Conservation (phyloP, 306 rosid species). For the Canavalia gladiata region DNA sequence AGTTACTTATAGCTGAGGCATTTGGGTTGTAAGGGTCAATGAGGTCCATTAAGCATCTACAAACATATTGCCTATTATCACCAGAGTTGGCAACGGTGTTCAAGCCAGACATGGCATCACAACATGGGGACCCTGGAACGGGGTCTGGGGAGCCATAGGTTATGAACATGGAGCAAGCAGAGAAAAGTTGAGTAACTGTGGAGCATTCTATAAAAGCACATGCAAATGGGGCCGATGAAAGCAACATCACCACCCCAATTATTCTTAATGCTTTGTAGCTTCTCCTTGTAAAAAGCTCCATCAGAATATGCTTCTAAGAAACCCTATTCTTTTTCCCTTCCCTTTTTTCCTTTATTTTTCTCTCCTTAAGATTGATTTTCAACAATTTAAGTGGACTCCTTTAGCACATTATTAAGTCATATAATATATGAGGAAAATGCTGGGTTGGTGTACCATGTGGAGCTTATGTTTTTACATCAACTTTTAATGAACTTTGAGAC, state of each 20-base stretch:
- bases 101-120: conserved; percentile 61
- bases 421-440: conserved; percentile 12
- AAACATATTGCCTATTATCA: conserved; percentile 50
- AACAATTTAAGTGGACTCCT: not conserved
- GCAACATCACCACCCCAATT: conserved; percentile 41
- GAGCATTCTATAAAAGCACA: conserved; percentile 57
- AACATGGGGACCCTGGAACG: conserved; percentile 60
- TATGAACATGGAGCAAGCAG: conserved; percentile 62
- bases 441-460: conserved; percentile 56
- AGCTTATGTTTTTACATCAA: conserved; percentile 56
- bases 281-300: conserved; percentile 37
- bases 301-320: conserved; percentile 19
- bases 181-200: conserved; percentile 50
- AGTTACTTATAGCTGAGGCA: conserved; percentile 55
- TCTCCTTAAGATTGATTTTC: not conserved
- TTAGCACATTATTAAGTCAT: not conserved
- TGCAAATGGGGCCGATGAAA: conserved; percentile 28
- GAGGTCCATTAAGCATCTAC: conserved; percentile 64
- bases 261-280: conserved; percentile 43
- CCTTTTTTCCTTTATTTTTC: not conserved
- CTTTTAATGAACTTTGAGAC: conserved; percentile 47
- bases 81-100: conserved; percentile 43
- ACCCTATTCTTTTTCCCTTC: not conserved
- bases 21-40: conserved; percentile 54
- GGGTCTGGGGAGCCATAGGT: conserved; percentile 65